Evolutionary conservation across 1,284 basidiomycete species (phyloP), one percentile per base, ranked within the genome.

Genomic region (Cutaneotrichosporon mucoides): DNA sequence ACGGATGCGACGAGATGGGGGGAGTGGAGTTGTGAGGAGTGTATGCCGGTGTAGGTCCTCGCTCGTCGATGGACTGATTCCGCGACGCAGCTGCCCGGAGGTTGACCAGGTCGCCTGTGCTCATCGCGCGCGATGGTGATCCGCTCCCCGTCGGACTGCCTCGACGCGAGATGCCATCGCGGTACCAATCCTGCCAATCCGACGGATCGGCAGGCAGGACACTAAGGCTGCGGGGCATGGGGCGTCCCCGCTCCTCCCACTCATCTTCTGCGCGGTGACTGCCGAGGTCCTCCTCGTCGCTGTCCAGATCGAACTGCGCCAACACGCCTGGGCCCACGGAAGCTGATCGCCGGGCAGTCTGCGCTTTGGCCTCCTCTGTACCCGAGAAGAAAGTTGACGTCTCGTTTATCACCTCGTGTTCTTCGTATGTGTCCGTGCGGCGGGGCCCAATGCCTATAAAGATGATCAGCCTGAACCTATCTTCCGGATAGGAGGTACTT

Each of bases 401-500:
- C 16, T 88, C 84, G 36, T 86, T 85, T 68, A 92, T 87, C 42
- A 95, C 81, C 54, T 82, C 82, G 70, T 89, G 86, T 63, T 91
- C 87, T 73, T 97, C 95, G 9, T 82, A 84, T 13, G 91, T 82
- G 57, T 96, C 92, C 55, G 88, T 80, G 15, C 89, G 84, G 41
- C 88, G 83, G 36, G 88, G 85, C 57, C 91, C 92, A 62, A 89
- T 83, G 41, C 90, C 92, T 87, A 24, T 24, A 24, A 24, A 24
- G 68, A 11, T 8, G 10, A 45, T 55, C 16, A 55, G 53, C 53
- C 34, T 16, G 41, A 53, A 24, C 1, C 24, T 24, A 24, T 24
- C 24, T 24, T 24, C 24, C 24, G 24, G 24, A 24, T 24, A 24
- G 24, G 24, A 24, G 24, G 24, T 24, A 24, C 24, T 24, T 3